These are phyloP conservation scores for bread wheat (Triticum aestivum) DNA, from an alignment of 176 grass and related monocot species.

Conservation along the genomic window IWGSC_CS_RefSeq_v2.1 NC_057806.1:32347605-32348104, in stretches of 20 bases:
- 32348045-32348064: conserved; percentile 54
- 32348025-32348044: conserved; percentile 17
- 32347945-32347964: conserved; percentile 30
- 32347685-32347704: conserved; percentile 37
- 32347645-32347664: conserved; percentile 12
- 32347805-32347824: not conserved
- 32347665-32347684: conserved; percentile 27
- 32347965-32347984: conserved; percentile 16
- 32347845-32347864: not conserved
- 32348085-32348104: conserved; percentile 53
- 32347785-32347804: not conserved
- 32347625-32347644: conserved; percentile 28
- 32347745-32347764: conserved; percentile 25
- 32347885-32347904: conserved; percentile 38
- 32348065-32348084: conserved; percentile 54
- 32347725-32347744: conserved; percentile 5
- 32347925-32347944: conserved; percentile 32
- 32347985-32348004: not conserved
- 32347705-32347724: conserved; percentile 31
- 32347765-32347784: not conserved
- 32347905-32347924: conserved; percentile 23
- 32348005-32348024: not conserved
- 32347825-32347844: not conserved
- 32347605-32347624: conserved; percentile 19
- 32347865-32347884: conserved; percentile 2